Evolutionary conservation across 2,329 filamentous ascomycete genomes (phyloP).

Genomic region (Penicillium sp.): DNA sequence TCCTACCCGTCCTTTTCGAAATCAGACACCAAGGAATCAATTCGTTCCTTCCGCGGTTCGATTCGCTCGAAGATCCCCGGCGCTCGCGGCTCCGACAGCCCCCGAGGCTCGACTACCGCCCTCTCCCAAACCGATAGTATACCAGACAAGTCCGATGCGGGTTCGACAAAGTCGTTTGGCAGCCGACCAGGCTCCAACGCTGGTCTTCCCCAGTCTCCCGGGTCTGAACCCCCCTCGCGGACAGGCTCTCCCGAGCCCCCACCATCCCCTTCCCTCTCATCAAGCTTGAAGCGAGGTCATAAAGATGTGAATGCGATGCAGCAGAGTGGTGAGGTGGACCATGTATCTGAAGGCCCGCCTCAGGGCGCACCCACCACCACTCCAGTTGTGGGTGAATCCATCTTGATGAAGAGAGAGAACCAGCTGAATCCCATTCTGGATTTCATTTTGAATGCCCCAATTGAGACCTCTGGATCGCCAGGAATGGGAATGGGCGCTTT

Average conservation of each 20-base stretch:
- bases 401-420: constrained; percentile 79
- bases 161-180: constrained; percentile 71
- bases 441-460: constrained; percentile 45
- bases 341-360: constrained; percentile 88
- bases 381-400: constrained; percentile 81
- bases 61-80: constrained; percentile 89
- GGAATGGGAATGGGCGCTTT: constrained; percentile 83
- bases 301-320: constrained; percentile 80
- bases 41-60: constrained; percentile 76
- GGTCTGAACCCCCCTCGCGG: constrained; percentile 48
- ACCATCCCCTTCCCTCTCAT: constrained; percentile 83
- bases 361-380: constrained; percentile 62
- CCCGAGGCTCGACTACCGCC: constrained; percentile 69
- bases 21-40: constrained; percentile 90
- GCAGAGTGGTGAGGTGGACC: constrained; percentile 85
- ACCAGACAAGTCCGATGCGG: constrained; percentile 67
- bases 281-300: constrained; percentile 70
- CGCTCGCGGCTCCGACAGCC: constrained; percentile 66
- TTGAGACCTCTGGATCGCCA: constrained; percentile 50
- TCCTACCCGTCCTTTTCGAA: constrained; percentile 90
- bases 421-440: constrained; percentile 66
- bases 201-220: constrained; percentile 31
- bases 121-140: constrained; percentile 61
- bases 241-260: constrained; percentile 62
- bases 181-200: constrained; percentile 46